Conservation (phyloP, 495 filamentous ascomycete genomes). For the Neurospora sp. region DNA sequence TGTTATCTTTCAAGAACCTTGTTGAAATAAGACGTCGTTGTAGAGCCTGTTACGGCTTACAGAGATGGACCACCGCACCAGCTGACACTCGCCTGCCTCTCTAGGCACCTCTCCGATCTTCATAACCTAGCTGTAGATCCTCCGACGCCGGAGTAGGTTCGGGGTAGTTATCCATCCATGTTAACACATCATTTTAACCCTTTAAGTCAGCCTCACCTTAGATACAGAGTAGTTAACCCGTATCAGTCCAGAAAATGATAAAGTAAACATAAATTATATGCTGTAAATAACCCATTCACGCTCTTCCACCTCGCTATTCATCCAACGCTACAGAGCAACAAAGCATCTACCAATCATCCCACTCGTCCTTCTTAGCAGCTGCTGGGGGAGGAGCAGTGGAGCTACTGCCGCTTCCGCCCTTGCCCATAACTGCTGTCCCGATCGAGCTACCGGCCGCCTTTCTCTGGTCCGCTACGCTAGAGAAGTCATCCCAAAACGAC, state of each 20-base stretch:
- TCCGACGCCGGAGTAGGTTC: background rate
- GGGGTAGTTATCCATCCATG: background rate
- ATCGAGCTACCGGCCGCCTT: conserved; percentile 38
- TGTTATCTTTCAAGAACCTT: background rate
- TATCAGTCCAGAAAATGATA: background rate
- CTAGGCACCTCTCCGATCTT: background rate
- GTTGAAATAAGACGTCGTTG: background rate
- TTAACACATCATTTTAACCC: background rate
- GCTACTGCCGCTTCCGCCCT: conserved; percentile 31
- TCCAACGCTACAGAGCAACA: background rate
- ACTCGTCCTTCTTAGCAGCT: conserved; percentile 44
- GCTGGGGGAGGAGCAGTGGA: conserved; percentile 10
- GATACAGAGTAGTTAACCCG: background rate
- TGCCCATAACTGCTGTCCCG: conserved; percentile 63
- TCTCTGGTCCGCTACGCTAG: conserved; percentile 38
- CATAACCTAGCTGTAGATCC: background rate
- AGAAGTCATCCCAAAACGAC: conserved; percentile 87
- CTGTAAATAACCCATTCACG: background rate
- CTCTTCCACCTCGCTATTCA: background rate
- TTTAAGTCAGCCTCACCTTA: background rate
- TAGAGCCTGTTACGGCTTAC: background rate
- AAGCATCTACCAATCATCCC: conserved; percentile 54
- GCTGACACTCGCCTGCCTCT: too few species aligned
- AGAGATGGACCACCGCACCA: background rate
- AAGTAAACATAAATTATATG: background rate